Percentiles rank a stretch among this genome's conserved stretches.
Evolutionary conservation across 106 monocot genomes (phyloP).

Genomic region (Apostasia shenzhenica): DNA sequence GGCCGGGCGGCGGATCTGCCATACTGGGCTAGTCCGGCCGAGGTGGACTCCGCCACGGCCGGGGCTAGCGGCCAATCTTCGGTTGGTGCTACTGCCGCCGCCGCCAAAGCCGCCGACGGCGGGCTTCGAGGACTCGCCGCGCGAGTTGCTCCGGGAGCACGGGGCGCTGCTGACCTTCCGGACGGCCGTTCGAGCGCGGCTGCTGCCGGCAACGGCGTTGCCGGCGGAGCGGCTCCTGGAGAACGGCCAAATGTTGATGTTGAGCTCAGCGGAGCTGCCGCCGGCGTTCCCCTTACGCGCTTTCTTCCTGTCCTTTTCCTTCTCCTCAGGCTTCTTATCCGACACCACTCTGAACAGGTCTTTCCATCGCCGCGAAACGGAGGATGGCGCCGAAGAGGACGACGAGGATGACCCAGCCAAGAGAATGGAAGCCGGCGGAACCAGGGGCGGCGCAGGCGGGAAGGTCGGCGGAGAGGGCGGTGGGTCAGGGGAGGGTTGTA

Average conservation of each 20-base stretch:
- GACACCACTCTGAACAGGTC: conserved; percentile 21
- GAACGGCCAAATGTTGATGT: conserved; percentile 66
- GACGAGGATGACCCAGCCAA: neutral
- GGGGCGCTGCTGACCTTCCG: conserved; percentile 43
- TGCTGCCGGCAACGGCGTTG: neutral
- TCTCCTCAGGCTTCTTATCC: conserved; percentile 5
- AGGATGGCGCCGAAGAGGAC: neutral
- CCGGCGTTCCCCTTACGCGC: neutral
- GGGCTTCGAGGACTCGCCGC: conserved; percentile 11
- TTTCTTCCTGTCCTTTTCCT: neutral
- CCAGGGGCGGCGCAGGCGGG: neutral
- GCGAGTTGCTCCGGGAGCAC: conserved; percentile 51
- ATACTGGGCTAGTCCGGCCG: conserved; percentile 38
- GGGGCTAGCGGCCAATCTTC: conserved; percentile 12
- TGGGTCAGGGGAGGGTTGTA: neutral
- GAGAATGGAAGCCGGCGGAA: neutral
- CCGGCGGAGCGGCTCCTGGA: conserved; percentile 62
- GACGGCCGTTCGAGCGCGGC: neutral
- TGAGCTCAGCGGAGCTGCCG: conserved; percentile 25
- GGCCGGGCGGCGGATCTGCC: conserved; percentile 17
- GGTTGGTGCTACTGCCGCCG: neutral
- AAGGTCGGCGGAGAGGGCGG: neutral
- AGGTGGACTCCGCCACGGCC: conserved; percentile 21
- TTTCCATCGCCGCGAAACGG: conserved; percentile 27
- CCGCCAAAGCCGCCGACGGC: neutral